Conservation (phyloP, 2,329 filamentous ascomycete genomes). For the Plenodomus biglobosus region DNA sequence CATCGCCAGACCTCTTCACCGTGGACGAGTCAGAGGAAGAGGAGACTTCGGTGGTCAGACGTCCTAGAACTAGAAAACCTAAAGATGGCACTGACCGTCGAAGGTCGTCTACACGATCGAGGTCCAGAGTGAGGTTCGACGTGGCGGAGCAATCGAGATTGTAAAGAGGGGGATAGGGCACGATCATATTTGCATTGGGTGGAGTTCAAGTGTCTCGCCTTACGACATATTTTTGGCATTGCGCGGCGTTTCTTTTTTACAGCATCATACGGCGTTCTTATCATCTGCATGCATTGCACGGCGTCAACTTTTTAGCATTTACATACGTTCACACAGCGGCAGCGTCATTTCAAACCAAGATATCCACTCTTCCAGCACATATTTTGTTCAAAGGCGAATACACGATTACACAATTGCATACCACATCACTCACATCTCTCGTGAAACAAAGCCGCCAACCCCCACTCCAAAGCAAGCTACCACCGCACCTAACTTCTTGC, state of each 20-base stretch:
- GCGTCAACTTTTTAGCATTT: not conserved
- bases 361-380: not conserved
- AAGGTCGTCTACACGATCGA: conserved; percentile 36
- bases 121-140: conserved; percentile 30
- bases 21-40: conserved; percentile 47
- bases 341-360: not conserved
- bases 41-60: conserved; percentile 26
- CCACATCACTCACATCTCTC: not conserved
- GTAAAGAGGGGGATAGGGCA: conserved; percentile 13
- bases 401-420: not conserved
- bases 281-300: not conserved
- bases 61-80: conserved; percentile 35
- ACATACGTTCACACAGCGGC: not conserved
- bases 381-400: not conserved
- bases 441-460: not conserved
- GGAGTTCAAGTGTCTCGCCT: not conserved
- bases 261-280: not conserved
- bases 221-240: not conserved
- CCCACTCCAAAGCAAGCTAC: not conserved
- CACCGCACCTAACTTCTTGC: not conserved
- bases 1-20: conserved; percentile 47
- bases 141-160: conserved; percentile 36
- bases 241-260: not conserved
- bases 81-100: conserved; percentile 41
- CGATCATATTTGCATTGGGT: not conserved